These are phyloP conservation scores for Phytophthora capsici DNA, from an alignment of 352 stramenopile genomes.

Conservation along the genomic window DNA sequence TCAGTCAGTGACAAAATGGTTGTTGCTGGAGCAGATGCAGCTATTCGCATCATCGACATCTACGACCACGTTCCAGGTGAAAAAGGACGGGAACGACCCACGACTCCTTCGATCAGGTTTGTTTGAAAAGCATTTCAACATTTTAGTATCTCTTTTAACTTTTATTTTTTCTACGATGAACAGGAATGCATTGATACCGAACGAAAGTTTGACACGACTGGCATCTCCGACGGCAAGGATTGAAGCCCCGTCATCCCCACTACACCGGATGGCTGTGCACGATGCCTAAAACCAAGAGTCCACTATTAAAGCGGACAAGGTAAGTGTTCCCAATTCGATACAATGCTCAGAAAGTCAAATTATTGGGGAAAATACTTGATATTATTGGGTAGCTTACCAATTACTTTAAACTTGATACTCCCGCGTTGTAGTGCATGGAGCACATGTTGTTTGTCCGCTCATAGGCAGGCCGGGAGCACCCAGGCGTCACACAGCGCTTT, in stretches of 20 bases:
- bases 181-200: conserved; percentile 62
- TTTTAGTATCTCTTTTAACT: not conserved
- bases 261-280: conserved; percentile 54
- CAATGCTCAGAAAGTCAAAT: too few species aligned
- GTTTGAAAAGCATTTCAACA: not conserved
- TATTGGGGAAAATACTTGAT: conserved; percentile 12
- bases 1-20: conserved; percentile 81
- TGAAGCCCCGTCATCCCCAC: conserved; percentile 51
- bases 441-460: conserved; percentile 66
- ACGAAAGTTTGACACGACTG: conserved; percentile 43
- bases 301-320: not conserved
- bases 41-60: conserved; percentile 91
- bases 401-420: not conserved
- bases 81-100: conserved; percentile 70
- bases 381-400: not conserved
- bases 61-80: conserved; percentile 78
- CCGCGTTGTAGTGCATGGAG: conserved; percentile 49
- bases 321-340: not conserved
- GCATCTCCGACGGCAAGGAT: conserved; percentile 36
- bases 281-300: conserved; percentile 20
- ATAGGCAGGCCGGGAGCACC: conserved; percentile 58
- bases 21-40: conserved; percentile 82
- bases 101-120: conserved; percentile 77
- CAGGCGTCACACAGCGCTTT: conserved; percentile 48
- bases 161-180: not conserved